Evolutionary conservation across 2,329 filamentous ascomycete genomes (phyloP), one percentile per base, ranked within the genome.

Genomic region (Herpotrichia juniperi): DNA sequence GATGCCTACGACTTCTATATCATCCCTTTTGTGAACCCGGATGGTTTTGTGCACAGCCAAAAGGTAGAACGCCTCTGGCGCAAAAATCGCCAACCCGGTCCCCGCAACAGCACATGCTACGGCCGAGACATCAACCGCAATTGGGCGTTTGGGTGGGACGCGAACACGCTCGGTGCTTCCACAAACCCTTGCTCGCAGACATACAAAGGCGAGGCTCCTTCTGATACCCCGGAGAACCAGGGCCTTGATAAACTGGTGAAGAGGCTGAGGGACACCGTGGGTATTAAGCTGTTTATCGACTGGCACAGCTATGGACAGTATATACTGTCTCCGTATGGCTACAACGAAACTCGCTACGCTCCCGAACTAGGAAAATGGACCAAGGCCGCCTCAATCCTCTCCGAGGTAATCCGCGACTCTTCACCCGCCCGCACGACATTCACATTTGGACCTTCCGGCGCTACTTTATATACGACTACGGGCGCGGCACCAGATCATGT

Each of bases 291-390:
- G 2, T 88, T 80, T 65, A 81, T 88, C 46, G 86, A 88, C 71
- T 85, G 81, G 72, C 86, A 88, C 72, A 79, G 81, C 2, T 88
- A 85, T 67, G 81, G 79, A 10, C 85, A 88, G 59, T 75, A 83
- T 26, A 79, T 87, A 52, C 78, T 84, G 51, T 78, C 80, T 16
- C 81, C 76, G 2, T 87, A 84, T 54, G 84, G 84, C 24, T 84
- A 83, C 69, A 80, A 79, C 12, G 85, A 83, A 69, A 74, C 70
- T 17, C 72, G 67, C 14, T 71, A 75, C 17, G 71, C 79, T 1
- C 69, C 74, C 26, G 81, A 83, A 56, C 74, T 83, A 50, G 64
- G 73, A 10, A 74, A 80, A 54, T 78, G 83, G 56, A 79, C 80
- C 54, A 67, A 71, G 1, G 76, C 87, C 0, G 82, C 82, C 3